These are phyloP conservation scores for Aurifilum marmelostoma DNA, from an alignment of 2,329 filamentous ascomycete species.

Conservation along the genomic window DNA sequence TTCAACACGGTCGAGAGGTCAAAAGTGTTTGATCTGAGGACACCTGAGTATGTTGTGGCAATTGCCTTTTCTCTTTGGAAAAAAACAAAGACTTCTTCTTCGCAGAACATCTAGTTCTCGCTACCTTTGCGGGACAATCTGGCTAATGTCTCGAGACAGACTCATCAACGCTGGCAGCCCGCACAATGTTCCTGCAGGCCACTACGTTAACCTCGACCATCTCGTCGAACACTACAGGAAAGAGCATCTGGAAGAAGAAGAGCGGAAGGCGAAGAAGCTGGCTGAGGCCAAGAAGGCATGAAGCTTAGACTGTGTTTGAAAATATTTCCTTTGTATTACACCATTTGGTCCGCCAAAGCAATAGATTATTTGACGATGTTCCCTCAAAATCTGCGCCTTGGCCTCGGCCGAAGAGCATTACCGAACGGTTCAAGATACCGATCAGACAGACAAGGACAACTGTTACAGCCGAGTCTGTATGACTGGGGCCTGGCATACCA, in stretches of 20 bases:
- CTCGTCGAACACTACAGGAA: slow-evolving; percentile 61
- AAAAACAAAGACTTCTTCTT: not conserved
- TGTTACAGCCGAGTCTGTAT: not conserved
- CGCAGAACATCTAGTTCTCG: too few species aligned
- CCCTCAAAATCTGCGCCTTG: not conserved
- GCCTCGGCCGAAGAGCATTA: not conserved
- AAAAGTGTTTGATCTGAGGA: slow-evolving; percentile 55
- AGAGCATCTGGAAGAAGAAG: slow-evolving; percentile 58
- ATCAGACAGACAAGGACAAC: not conserved
- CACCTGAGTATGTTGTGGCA: slow-evolving; percentile 56
- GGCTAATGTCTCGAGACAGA: slow-evolving; percentile 40
- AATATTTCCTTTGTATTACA: slow-evolving; percentile 16
- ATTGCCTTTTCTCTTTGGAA: not conserved
- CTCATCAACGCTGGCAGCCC: slow-evolving; percentile 54
- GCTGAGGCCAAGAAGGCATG: slow-evolving; percentile 42
- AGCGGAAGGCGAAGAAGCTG: slow-evolving; percentile 56
- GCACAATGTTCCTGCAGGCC: slow-evolving; percentile 59
- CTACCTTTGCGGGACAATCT: not conserved
- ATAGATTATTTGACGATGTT: slow-evolving; percentile 2
- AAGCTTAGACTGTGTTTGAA: not conserved
- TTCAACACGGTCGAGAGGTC: slow-evolving; percentile 51
- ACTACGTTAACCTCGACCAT: slow-evolving; percentile 57
- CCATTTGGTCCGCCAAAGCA: slow-evolving; percentile 7
- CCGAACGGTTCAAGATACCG: not conserved
- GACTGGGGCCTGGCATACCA: not conserved